These are phyloP conservation scores for Aspergillus eucalypticola DNA, from an alignment of 2,329 filamentous ascomycete genomes.

Conservation along the genomic window DNA sequence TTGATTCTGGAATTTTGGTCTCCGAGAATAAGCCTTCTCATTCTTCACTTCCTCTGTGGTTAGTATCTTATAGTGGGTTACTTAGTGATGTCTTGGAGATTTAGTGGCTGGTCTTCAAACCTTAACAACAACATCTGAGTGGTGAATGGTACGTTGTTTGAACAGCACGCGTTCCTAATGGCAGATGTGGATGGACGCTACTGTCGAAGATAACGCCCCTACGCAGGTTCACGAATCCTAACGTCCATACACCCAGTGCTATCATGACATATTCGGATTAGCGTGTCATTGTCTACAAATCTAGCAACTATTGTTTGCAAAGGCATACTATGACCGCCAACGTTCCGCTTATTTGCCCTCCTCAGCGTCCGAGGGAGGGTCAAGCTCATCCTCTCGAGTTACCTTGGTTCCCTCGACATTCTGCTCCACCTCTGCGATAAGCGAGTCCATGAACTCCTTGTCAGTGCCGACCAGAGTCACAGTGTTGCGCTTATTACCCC, in stretches of 20 bases:
- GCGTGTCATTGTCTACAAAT: constrained; percentile 6
- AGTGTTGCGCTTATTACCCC: constrained; percentile 84
- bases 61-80: background rate
- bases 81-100: background rate
- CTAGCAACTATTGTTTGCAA: background rate
- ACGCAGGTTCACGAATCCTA: no score
- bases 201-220: background rate
- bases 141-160: no score
- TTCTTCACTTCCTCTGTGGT: background rate
- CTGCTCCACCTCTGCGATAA: constrained; percentile 75
- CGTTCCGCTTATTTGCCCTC: constrained; percentile 7
- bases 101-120: no score
- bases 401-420: constrained; percentile 74
- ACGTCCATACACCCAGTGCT: background rate
- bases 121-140: background rate
- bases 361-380: constrained; percentile 44
- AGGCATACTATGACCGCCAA: background rate
- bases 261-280: background rate
- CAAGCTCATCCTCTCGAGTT: constrained; percentile 69
- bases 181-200: no score
- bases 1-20: background rate
- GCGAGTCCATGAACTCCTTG: constrained; percentile 71
- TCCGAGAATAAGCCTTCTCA: background rate
- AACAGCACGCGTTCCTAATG: no score
- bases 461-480: constrained; percentile 84